Conservation (phyloP, 257 asterid genomes). For the Leonotis leonurus region DNA sequence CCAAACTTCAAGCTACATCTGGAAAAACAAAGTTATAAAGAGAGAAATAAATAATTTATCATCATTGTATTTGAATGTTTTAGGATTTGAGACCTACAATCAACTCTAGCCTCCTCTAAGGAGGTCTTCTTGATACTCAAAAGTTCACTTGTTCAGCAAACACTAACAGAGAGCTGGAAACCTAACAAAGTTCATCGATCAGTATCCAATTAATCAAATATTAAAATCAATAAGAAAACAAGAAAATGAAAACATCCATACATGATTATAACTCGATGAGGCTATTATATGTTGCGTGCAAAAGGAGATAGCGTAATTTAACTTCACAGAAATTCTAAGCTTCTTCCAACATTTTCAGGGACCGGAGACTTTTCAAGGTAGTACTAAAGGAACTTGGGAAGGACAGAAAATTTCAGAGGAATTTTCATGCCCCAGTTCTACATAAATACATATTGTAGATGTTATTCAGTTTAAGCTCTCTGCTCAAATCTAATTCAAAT, state of each 20-base stretch:
- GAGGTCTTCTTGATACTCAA: no score
- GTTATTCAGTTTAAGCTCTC: background rate
- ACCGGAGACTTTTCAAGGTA: background rate
- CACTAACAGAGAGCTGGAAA: no score
- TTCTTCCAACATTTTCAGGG: background rate
- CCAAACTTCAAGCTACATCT: no score
- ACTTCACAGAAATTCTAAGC: background rate
- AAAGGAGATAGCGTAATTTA: background rate
- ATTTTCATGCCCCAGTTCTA: background rate
- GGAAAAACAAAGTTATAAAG: no score
- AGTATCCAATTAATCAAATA: background rate
- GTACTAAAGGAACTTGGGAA: background rate
- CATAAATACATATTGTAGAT: background rate
- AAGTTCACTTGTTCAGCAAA: no score
- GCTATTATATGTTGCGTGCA: background rate
- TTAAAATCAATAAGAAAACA: background rate
- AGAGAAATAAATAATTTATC: no score
- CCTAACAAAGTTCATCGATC: background rate
- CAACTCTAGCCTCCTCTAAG: no score
- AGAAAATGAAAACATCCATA: background rate
- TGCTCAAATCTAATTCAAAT: background rate
- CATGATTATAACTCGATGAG: background rate
- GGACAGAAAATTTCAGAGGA: background rate
- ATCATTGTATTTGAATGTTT: no score
- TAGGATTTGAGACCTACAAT: no score